A percentile compares a stretch with the other conserved stretches of the same genome.
These are phyloP conservation scores for Komagataea norvegica DNA, from an alignment of 1,139 yeast genomes.

Conservation along the genomic window DNA sequence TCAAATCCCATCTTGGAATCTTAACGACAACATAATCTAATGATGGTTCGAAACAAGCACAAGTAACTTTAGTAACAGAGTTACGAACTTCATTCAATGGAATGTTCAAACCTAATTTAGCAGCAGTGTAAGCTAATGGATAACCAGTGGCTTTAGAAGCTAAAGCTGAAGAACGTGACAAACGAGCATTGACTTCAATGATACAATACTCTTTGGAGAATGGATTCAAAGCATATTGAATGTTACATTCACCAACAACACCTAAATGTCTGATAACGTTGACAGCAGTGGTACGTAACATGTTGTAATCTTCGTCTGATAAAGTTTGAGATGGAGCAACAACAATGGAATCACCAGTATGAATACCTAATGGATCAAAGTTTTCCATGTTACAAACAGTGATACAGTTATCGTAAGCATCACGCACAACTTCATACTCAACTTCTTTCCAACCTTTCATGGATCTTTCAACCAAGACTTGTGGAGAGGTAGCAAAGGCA, in stretches of 20 bases:
- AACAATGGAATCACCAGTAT: constrained; percentile 98
- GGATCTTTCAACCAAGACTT: constrained; percentile 89
- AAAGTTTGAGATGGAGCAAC: constrained; percentile 98
- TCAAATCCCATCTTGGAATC: constrained; percentile 99
- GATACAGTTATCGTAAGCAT: constrained; percentile 94
- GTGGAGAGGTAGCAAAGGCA: constrained; percentile 95
- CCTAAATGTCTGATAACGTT: constrained; percentile 97
- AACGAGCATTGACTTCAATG: constrained; percentile 96
- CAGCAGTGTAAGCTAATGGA: constrained; percentile 97
- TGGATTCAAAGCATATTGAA: constrained; percentile 95
- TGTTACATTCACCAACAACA: constrained; percentile 99
- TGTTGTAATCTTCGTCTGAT: constrained; percentile 95
- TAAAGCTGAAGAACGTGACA: constrained; percentile 95
- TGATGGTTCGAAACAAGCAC: constrained; percentile 97
- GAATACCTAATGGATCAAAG: constrained; percentile 97
- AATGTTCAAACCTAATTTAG: constrained; percentile 90
- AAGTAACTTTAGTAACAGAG: constrained; percentile 90
- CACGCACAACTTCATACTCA: constrained; percentile 98
- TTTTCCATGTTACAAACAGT: constrained; percentile 99
- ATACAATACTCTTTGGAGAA: constrained; percentile 92
- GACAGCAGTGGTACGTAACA: constrained; percentile 97
- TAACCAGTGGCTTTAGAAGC: constrained; percentile 99
- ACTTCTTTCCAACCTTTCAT: constrained; percentile 99
- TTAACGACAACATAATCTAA: constrained; percentile 95
- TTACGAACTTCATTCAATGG: constrained; percentile 90